Evolutionary conservation across 352 stramenopile genomes (phyloP).

Genomic region (Pythium vanterpoolii): DNA sequence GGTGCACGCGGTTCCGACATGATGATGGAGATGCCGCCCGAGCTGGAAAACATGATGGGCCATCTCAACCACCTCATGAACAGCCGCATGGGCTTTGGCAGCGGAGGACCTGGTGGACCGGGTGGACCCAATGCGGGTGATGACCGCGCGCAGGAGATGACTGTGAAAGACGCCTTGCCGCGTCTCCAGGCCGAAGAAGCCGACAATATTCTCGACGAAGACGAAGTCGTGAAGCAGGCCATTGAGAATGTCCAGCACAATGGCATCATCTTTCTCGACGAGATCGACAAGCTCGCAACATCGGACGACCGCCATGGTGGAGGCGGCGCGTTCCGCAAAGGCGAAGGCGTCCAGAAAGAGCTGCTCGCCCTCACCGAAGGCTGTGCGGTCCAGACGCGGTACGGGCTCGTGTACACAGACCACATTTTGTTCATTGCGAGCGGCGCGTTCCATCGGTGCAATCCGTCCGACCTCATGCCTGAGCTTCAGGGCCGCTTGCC

Average conservation of each 20-base stretch:
- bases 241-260: constrained; percentile 94
- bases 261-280: constrained; percentile 99
- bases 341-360: constrained; percentile 98
- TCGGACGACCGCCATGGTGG: constrained; percentile 65
- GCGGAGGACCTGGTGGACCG: constrained; percentile 21
- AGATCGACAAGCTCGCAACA: constrained; percentile 99
- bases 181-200: constrained; percentile 72
- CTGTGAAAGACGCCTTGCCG: constrained; percentile 66
- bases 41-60: constrained; percentile 82
- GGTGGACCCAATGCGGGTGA: constrained; percentile 34
- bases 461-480: constrained; percentile 96
- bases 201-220: constrained; percentile 69
- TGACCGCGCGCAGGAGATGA: constrained; percentile 57
- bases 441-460: constrained; percentile 96
- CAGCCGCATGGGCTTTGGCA: constrained; percentile 35
- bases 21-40: constrained; percentile 83
- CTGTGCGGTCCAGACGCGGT: constrained; percentile 93
- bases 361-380: constrained; percentile 98
- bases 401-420: constrained; percentile 96
- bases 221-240: constrained; percentile 68
- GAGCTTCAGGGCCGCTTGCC: constrained; percentile 97
- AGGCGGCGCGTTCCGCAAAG: constrained; percentile 89
- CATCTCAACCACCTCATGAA: constrained; percentile 70
- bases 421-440: constrained; percentile 98
- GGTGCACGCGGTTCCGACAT: constrained; percentile 35